These are phyloP conservation scores for Mangifera indica DNA, from an alignment of 345 rosid species.

Conservation along the genomic window DNA sequence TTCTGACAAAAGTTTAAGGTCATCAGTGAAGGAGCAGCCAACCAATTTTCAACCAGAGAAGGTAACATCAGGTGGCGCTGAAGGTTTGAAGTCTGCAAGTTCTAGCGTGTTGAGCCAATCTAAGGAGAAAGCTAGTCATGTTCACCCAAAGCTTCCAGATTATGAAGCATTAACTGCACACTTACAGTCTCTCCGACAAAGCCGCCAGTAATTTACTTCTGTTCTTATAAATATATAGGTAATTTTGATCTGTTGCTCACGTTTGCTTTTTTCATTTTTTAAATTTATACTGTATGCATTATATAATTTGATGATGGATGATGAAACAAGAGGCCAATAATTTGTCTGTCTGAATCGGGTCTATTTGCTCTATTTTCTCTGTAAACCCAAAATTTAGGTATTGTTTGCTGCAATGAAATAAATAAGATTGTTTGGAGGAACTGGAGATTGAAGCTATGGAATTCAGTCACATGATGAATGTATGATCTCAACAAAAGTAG, in stretches of 20 bases:
- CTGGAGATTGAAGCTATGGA: not conserved
- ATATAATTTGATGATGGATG: conserved; percentile 3
- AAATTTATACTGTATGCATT: not conserved
- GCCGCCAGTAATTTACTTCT: conserved; percentile 27
- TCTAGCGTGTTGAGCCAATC: conserved; percentile 22
- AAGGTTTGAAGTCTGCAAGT: conserved; percentile 25
- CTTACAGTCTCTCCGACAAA: conserved; percentile 50
- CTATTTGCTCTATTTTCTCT: not conserved
- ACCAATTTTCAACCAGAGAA: conserved; percentile 29
- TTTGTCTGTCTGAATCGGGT: not conserved
- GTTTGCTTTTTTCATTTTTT: not conserved
- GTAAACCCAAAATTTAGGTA: not conserved
- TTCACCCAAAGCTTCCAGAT: conserved; percentile 96
- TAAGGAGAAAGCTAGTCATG: conserved; percentile 53
- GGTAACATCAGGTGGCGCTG: conserved; percentile 30
- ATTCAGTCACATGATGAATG: too few species aligned
- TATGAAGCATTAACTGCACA: conserved; percentile 58
- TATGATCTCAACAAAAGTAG: too few species aligned
- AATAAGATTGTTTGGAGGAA: not conserved
- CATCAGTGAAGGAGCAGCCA: conserved; percentile 32
- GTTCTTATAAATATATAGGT: not conserved
- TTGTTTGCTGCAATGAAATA: conserved; percentile 4
- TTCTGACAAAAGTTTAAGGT: conserved; percentile 17
- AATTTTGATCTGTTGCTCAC: not conserved
- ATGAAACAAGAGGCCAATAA: not conserved